These are phyloP conservation scores for Bromus sterilis DNA, from an alignment of 176 grass and related monocot genomes.

Conservation along the genomic window DNA sequence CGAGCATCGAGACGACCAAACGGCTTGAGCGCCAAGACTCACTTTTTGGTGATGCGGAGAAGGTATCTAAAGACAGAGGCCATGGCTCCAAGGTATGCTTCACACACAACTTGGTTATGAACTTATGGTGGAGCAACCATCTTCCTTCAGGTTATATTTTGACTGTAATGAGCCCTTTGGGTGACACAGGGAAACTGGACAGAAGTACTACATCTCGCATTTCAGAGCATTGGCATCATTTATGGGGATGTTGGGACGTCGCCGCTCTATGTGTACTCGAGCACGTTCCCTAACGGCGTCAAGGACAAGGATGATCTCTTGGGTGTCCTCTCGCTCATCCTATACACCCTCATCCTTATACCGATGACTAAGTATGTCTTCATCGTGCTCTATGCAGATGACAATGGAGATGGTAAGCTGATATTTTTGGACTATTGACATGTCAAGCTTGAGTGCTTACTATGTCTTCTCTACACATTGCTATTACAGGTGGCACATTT, in stretches of 20 bases:
- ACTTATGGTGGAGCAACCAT: neutral
- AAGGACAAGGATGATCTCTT: slow-evolving; percentile 1
- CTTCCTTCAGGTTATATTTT: neutral
- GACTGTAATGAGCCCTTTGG: neutral
- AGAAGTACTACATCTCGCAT: neutral
- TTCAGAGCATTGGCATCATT: slow-evolving; percentile 9
- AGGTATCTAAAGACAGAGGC: slow-evolving; percentile 19
- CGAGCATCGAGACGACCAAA: neutral
- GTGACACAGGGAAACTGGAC: neutral
- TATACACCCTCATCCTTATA: slow-evolving; percentile 5
- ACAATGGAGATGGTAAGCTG: slow-evolving; percentile 32
- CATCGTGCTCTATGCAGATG: slow-evolving; percentile 4
- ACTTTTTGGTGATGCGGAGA: slow-evolving; percentile 40
- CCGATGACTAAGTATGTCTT: slow-evolving; percentile 11
- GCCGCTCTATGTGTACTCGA: neutral
- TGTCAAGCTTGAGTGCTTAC: neutral
- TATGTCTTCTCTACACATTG: neutral
- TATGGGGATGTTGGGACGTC: slow-evolving; percentile 6
- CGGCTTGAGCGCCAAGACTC: slow-evolving; percentile 40
- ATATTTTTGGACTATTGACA: neutral
- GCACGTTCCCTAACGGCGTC: neutral
- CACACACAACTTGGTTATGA: neutral
- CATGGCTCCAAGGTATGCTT: slow-evolving; percentile 30
- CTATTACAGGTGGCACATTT: slow-evolving; percentile 62
- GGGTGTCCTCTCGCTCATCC: neutral